These are phyloP conservation scores for Colletotrichum tropicicola DNA, from an alignment of 2,329 filamentous ascomycete genomes.

Conservation along the genomic window DNA sequence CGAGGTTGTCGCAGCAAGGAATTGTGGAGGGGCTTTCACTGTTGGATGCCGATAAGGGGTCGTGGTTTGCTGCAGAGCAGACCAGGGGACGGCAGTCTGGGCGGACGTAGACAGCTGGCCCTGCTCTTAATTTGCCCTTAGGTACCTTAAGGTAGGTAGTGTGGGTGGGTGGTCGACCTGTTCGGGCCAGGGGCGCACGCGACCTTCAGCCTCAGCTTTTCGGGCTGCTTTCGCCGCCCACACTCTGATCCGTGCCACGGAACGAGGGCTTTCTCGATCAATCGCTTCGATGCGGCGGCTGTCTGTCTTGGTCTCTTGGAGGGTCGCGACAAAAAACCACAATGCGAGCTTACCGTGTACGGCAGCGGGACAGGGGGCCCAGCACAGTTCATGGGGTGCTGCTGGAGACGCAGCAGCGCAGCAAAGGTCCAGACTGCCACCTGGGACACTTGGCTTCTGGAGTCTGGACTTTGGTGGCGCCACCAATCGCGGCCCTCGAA, in stretches of 20 bases:
- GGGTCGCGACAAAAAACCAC: not conserved
- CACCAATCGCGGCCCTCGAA: slow-evolving; percentile 12
- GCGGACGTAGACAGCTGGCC: slow-evolving; percentile 11
- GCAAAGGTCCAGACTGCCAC: slow-evolving; percentile 11
- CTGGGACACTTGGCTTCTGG: slow-evolving; percentile 27
- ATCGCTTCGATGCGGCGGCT: not conserved
- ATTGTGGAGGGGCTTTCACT: slow-evolving; percentile 22
- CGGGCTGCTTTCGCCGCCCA: not conserved
- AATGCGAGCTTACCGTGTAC: not conserved
- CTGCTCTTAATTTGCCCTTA: slow-evolving; percentile 10
- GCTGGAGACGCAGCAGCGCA: slow-evolving; percentile 14
- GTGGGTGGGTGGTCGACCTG: not conserved
- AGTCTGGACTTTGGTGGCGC: slow-evolving; percentile 11
- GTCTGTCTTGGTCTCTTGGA: too few relatives aligned
- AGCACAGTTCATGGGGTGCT: slow-evolving; percentile 12
- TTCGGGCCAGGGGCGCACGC: not conserved
- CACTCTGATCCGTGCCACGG: not conserved
- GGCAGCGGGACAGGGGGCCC: slow-evolving; percentile 1
- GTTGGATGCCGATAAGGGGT: slow-evolving; percentile 27
- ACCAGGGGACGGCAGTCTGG: slow-evolving; percentile 16
- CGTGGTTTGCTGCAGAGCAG: not conserved
- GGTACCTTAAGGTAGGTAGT: too few relatives aligned
- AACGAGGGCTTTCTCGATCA: not conserved
- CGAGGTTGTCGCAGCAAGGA: slow-evolving; percentile 25
- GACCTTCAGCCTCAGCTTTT: not conserved